Percentiles rank a stretch among this genome's conserved stretches.
These are phyloP conservation scores for Collybia nuda DNA, from an alignment of 768 basidiomycete species.

Conservation along the genomic window DNA sequence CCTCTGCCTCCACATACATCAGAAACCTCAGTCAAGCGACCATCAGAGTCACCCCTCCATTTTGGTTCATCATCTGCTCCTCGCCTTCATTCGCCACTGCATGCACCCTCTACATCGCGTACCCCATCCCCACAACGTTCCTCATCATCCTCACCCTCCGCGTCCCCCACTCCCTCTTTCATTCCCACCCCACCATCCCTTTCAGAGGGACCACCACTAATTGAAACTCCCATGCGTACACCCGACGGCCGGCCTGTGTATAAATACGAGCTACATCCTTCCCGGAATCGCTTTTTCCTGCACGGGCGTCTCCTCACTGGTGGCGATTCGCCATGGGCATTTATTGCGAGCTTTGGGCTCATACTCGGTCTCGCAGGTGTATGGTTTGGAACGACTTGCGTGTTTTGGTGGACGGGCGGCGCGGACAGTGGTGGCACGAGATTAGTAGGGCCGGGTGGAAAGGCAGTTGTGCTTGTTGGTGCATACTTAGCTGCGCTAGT, in stretches of 20 bases:
- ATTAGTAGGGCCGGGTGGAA: constrained; percentile 39
- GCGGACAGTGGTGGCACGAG: constrained; percentile 37
- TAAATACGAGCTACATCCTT: constrained; percentile 66
- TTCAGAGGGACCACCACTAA: constrained; percentile 21
- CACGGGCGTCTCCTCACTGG: constrained; percentile 76
- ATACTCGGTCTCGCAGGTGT: constrained; percentile 68
- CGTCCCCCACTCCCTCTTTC: constrained; percentile 16
- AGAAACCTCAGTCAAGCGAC: too few relatives aligned
- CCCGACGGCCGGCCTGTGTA: constrained; percentile 40
- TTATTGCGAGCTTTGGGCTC: constrained; percentile 62
- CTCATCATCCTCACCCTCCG: constrained; percentile 13
- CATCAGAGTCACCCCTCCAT: constrained; percentile 24
- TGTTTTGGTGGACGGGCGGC: constrained; percentile 73
- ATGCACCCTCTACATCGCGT: constrained; percentile 20
- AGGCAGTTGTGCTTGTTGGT: constrained; percentile 47
- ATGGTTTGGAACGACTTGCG: constrained; percentile 88
- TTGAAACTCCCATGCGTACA: constrained; percentile 35
- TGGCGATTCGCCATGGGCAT: constrained; percentile 84
- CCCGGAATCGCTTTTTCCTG: constrained; percentile 76
- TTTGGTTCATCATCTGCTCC: constrained; percentile 11
- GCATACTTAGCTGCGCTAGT: constrained; percentile 60
- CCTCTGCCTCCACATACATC: background rate
- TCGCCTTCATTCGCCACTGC: constrained; percentile 23
- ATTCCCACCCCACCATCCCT: constrained; percentile 16
- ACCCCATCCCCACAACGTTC: constrained; percentile 7